Evolutionary conservation across 1,139 yeast genomes (phyloP), one percentile per base, ranked within the genome.

Genomic region (Geotrichum bryndzae): DNA sequence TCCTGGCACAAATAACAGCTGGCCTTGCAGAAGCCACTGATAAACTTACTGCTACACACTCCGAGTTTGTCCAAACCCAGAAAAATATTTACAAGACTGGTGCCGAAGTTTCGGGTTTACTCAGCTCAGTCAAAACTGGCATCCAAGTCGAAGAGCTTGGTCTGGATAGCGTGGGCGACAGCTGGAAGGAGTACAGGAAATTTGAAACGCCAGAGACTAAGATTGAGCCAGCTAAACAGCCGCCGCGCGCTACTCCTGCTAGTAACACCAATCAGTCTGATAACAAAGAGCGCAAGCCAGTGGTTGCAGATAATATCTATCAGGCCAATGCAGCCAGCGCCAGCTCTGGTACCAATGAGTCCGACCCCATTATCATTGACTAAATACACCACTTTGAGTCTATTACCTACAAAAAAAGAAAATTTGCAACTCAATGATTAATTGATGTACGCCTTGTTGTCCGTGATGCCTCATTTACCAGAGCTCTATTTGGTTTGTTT

Each of bases 31-130:
- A 27, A n/a, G 27, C 48, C 5, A 38, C 58, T 2, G 13, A 46
- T 1, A 11, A 31, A 18, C 59, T 64, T 3, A 35, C 58, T 5
- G 58, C 38, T 46, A 61, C 60, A 22, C 66, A 66, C 56, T 56
- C 46, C 8, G 58, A 60, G 41, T 62, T 66, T 46, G 33, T 64
- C 4, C 38, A 52, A n/a, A 62, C 60, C 51, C 64, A 65, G 51
- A 38, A 57, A 8, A 18, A 33, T 6, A 57, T 63, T 13, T 64
- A 58, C 54, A 54, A 56, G 41, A 60, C 66, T 1, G 68, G 67
- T 13, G 29, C 56, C 31, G 51, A 46, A 10, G 41, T 66, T 5
- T 65, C 58, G 25, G 22, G 53, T 1, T 51, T 61, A 27, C 52
- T 60, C 50, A 53, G 53, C 8, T 61, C 63, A 25, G 64, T 64